phyloP scores from a whole-genome alignment of 495 filamentous ascomycete species.

The Aspergillus homomorphus region DNA sequence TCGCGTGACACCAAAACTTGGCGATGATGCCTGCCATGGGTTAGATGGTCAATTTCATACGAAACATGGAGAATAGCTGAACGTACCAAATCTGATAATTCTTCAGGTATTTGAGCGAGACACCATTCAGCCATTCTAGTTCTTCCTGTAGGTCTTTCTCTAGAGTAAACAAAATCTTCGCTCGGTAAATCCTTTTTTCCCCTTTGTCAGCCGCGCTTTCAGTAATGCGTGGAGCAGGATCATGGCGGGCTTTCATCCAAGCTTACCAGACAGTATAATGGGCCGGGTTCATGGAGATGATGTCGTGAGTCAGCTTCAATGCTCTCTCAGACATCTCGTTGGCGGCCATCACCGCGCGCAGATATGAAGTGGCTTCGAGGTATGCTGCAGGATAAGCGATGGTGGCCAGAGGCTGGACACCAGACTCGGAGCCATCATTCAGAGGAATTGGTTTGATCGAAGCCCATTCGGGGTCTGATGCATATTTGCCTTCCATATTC shows the following conservation, averaged over 20 bases:
- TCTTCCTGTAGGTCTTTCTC: constrained; percentile 66
- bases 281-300: constrained; percentile 89
- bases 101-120: constrained; percentile 81
- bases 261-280: constrained; percentile 94
- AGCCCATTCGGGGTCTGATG: constrained; percentile 72
- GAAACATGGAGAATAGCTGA: not conserved
- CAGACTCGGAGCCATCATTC: constrained; percentile 63
- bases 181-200: constrained; percentile 71
- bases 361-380: constrained; percentile 81
- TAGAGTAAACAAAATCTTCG: constrained; percentile 67
- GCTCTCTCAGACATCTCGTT: constrained; percentile 80
- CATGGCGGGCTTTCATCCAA: not conserved
- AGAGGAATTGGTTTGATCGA: constrained; percentile 79
- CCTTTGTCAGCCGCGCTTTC: constrained; percentile 1
- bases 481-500: constrained; percentile 51
- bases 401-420: constrained; percentile 69
- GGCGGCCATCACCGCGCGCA: constrained; percentile 85
- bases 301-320: constrained; percentile 77
- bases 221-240: not conserved
- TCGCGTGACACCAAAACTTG: constrained; percentile 65
- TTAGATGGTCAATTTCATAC: constrained; percentile 12
- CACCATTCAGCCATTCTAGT: constrained; percentile 76
- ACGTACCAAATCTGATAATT: constrained; percentile 93
- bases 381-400: constrained; percentile 89
- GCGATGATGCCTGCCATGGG: constrained; percentile 73